A percentile compares a stretch with the other conserved stretches of the same genome.
Evolutionary conservation across 352 stramenopile species (phyloP).

Genomic region (Phytopythium helicoides): DNA sequence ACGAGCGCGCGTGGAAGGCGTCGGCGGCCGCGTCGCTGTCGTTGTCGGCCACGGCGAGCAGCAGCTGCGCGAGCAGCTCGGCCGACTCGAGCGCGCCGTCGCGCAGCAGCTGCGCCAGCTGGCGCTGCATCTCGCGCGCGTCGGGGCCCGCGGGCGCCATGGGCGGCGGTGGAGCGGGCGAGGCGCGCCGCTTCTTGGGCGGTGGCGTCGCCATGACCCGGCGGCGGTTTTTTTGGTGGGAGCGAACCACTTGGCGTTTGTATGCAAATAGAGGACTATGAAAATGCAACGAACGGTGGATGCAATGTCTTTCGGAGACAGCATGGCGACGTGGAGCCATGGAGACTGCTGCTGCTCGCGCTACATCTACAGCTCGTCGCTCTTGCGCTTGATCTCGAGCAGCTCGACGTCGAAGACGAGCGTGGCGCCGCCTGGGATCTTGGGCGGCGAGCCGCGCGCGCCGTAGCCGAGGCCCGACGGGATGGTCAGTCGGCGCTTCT

Average conservation of each 20-base stretch:
- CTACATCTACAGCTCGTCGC: conserved; percentile 46
- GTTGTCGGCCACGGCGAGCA: conserved; percentile 51
- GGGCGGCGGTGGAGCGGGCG: no score
- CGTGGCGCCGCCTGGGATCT: conserved; percentile 93
- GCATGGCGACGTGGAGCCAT: no score
- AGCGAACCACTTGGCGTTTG: conserved; percentile 11
- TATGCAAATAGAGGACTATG: background rate
- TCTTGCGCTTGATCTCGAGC: conserved; percentile 90
- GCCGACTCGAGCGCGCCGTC: conserved; percentile 53
- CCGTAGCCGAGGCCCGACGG: conserved; percentile 93
- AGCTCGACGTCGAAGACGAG: conserved; percentile 98
- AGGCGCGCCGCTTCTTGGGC: conserved; percentile 31
- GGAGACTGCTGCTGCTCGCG: background rate
- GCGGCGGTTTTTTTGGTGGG: background rate
- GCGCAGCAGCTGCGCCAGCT: conserved; percentile 51
- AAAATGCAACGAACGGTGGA: background rate
- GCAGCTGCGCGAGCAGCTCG: conserved; percentile 60
- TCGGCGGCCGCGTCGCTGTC: conserved; percentile 5
- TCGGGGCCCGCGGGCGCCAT: conserved; percentile 19
- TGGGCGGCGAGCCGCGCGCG: conserved; percentile 86
- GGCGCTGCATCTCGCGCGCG: conserved; percentile 52
- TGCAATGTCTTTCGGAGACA: no score
- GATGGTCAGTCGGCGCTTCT: conserved; percentile 87
- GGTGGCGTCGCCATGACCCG: conserved; percentile 12
- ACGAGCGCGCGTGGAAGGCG: conserved; percentile 56